A percentile compares a stretch with the other conserved stretches of the same genome.
Conservation (phyloP, 73 alveolate species). For the Tetrahymena borealis region DNA sequence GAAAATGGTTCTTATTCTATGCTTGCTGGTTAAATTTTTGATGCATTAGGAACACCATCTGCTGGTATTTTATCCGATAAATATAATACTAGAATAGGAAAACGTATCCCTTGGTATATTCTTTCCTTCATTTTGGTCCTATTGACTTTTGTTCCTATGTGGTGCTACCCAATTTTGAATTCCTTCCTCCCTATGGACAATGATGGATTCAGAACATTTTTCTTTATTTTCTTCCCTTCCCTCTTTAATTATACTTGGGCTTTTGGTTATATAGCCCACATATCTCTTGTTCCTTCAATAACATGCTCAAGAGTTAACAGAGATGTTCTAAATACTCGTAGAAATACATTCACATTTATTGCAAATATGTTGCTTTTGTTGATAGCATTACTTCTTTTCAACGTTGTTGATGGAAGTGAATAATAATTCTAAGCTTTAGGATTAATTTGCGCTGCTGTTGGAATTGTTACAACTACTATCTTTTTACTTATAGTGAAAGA, state of each 20-base stretch:
- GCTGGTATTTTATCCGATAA: slow-evolving; percentile 64
- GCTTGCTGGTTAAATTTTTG: slow-evolving; percentile 76
- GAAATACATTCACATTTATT: slow-evolving; percentile 48
- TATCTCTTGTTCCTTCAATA: slow-evolving; percentile 50
- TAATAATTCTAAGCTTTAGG: slow-evolving; percentile 27
- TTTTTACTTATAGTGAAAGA: slow-evolving; percentile 41
- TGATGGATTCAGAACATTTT: not conserved
- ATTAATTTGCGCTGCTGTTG: slow-evolving; percentile 10
- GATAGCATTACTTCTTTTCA: slow-evolving; percentile 37
- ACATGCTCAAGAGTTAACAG: slow-evolving; percentile 47
- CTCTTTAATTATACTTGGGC: slow-evolving; percentile 55
- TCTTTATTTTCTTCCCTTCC: slow-evolving; percentile 26
- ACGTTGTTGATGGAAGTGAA: slow-evolving; percentile 12
- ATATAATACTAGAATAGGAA: slow-evolving; percentile 64
- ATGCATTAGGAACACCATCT: slow-evolving; percentile 73
- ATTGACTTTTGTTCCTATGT: slow-evolving; percentile 36
- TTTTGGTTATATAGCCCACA: slow-evolving; percentile 45
- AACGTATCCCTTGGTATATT: slow-evolving; percentile 79
- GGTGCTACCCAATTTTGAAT: slow-evolving; percentile 13
- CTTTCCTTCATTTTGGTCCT: slow-evolving; percentile 36
- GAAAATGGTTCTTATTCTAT: slow-evolving; percentile 47
- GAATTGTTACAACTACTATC: slow-evolving; percentile 13
- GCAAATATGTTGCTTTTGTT: slow-evolving; percentile 36
- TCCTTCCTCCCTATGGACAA: not conserved
- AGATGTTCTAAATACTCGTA: slow-evolving; percentile 38